These are phyloP conservation scores for Peronospora belbahrii DNA, from an alignment of 352 stramenopile species.

Conservation along the genomic window DNA sequence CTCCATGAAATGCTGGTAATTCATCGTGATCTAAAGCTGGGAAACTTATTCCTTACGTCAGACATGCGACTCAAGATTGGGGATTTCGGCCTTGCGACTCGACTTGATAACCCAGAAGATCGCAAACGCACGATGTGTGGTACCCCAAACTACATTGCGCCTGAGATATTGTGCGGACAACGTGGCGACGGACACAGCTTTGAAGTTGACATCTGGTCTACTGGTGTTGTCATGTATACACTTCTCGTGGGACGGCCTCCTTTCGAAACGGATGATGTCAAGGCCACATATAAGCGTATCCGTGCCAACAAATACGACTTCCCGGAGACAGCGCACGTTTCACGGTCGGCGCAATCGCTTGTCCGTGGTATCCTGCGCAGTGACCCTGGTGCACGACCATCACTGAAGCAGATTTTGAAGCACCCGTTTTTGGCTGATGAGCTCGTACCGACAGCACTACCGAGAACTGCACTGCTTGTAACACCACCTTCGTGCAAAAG, in stretches of 20 bases:
- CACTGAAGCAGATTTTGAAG: constrained; percentile 64
- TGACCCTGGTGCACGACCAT: constrained; percentile 61
- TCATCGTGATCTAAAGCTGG: constrained; percentile 97
- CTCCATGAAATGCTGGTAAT: constrained; percentile 93
- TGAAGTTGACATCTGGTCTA: constrained; percentile 97
- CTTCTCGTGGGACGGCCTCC: constrained; percentile 94
- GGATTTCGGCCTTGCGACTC: constrained; percentile 91
- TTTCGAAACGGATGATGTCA: constrained; percentile 97
- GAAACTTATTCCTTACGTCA: constrained; percentile 94
- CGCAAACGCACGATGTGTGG: constrained; percentile 95
- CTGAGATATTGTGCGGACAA: constrained; percentile 89
- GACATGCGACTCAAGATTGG: constrained; percentile 95
- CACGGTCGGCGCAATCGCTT: constrained; percentile 58
- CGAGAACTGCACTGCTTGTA: constrained; percentile 55
- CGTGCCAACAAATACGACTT: constrained; percentile 95
- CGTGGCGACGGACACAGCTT: constrained; percentile 92
- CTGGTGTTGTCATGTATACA: constrained; percentile 96
- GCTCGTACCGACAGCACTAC: constrained; percentile 43
- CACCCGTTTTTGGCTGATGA: constrained; percentile 73
- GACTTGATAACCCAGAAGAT: constrained; percentile 81
- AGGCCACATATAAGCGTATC: constrained; percentile 97
- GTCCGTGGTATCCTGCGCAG: constrained; percentile 67
- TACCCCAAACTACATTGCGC: constrained; percentile 91
- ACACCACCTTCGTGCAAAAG: constrained; percentile 59
- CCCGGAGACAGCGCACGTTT: constrained; percentile 84